phyloP scores from a whole-genome alignment of 1,139 yeast species.

The Hansenula sp. region DNA sequence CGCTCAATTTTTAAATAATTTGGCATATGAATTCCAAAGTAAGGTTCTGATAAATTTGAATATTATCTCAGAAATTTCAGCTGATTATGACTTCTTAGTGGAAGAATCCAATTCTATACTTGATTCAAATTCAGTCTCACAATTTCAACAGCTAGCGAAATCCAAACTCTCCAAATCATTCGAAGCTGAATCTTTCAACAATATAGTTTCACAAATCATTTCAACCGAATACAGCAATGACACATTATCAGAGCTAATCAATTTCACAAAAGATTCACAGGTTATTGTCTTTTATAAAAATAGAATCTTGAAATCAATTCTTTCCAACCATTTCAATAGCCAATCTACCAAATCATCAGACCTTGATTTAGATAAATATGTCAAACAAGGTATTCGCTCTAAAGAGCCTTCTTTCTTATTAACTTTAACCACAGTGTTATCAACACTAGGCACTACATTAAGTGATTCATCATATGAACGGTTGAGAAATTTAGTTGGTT shows the following conservation, averaged over 20 bases:
- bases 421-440: constrained; percentile 35
- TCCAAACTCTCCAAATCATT: background rate
- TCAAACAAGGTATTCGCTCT: constrained; percentile 24
- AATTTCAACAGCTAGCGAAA: constrained; percentile 1
- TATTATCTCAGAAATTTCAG: constrained; percentile 30
- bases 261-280: constrained; percentile 3
- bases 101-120: constrained; percentile 2
- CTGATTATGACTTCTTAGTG: constrained; percentile 30
- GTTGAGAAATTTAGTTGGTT: constrained; percentile 57
- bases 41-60: constrained; percentile 24
- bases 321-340: constrained; percentile 24
- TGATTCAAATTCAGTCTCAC: background rate
- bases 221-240: background rate
- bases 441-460: constrained; percentile 35
- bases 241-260: constrained; percentile 2
- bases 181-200: constrained; percentile 3
- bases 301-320: constrained; percentile 23
- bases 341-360: constrained; percentile 26
- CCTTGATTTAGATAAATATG: constrained; percentile 30
- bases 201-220: constrained; percentile 9
- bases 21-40: constrained; percentile 15
- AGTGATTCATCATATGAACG: constrained; percentile 39
- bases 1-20: constrained; percentile 22
- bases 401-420: constrained; percentile 27
- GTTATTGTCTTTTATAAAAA: constrained; percentile 23